phyloP scores from a whole-genome alignment of 2,329 filamentous ascomycete genomes.

The Xylaria sp. region DNA sequence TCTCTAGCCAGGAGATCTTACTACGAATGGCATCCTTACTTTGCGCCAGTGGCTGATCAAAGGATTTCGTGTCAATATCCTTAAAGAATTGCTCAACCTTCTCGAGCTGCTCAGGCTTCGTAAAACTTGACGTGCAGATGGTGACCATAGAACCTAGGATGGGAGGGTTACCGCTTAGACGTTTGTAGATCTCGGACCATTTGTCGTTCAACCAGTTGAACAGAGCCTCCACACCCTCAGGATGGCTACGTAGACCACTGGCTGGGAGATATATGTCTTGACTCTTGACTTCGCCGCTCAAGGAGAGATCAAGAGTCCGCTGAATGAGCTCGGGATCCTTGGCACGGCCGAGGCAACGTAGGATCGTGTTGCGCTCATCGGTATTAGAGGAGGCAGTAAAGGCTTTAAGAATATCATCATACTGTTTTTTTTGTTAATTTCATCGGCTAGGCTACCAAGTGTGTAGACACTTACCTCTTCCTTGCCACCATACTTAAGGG shows the following conservation, averaged over 20 bases:
- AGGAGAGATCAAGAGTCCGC: conserved; percentile 75
- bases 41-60: conserved; percentile 88
- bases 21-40: conserved; percentile 83
- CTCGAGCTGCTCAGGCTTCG: conserved; percentile 74
- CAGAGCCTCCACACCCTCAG: conserved; percentile 78
- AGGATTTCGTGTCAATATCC: conserved; percentile 80
- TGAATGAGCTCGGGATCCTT: conserved; percentile 80
- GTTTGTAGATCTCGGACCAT: conserved; percentile 83
- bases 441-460: background rate
- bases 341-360: conserved; percentile 81
- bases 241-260: conserved; percentile 76
- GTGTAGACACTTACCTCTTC: conserved; percentile 65
- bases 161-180: conserved; percentile 82
- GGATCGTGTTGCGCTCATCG: conserved; percentile 90
- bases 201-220: conserved; percentile 85
- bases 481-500: conserved; percentile 80
- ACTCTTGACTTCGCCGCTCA: conserved; percentile 84
- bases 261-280: conserved; percentile 94
- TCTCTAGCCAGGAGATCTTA: conserved; percentile 80
- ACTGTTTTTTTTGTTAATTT: conserved; percentile 53
- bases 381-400: conserved; percentile 77
- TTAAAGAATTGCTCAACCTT: conserved; percentile 82
- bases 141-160: conserved; percentile 86
- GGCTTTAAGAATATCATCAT: conserved; percentile 76
- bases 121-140: conserved; percentile 83